These are phyloP conservation scores for Sugiyamaella neomexicana DNA, from an alignment of 1,139 yeast genomes.

Conservation along the genomic window DNA sequence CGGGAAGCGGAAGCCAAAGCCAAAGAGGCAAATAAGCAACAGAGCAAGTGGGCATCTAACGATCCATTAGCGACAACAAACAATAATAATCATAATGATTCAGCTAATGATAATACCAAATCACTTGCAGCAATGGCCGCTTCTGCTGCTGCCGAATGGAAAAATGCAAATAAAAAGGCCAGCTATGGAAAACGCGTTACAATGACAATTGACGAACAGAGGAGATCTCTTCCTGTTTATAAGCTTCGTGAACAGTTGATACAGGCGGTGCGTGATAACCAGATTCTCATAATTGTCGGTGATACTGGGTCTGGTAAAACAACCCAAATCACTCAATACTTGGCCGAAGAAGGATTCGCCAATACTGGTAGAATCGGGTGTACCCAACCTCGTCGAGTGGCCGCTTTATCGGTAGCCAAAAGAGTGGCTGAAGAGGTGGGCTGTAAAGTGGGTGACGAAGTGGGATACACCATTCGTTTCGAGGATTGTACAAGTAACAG, in stretches of 20 bases:
- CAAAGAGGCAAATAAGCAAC: conserved; percentile 38
- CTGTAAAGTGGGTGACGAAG: conserved; percentile 69
- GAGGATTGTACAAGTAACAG: conserved; percentile 65
- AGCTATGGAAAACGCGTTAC: conserved; percentile 33
- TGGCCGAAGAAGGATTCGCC: conserved; percentile 73
- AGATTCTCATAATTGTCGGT: conserved; percentile 81
- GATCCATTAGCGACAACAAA: conserved; percentile 33
- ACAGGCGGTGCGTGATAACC: conserved; percentile 61
- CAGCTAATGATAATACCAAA: neutral
- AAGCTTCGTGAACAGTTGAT: conserved; percentile 59
- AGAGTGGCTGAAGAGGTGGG: conserved; percentile 85
- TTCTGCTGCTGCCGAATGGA: conserved; percentile 30
- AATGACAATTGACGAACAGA: conserved; percentile 60
- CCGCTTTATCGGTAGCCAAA: conserved; percentile 89
- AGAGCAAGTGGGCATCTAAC: conserved; percentile 36
- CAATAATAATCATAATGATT: neutral
- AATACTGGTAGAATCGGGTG: conserved; percentile 65
- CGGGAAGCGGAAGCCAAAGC: conserved; percentile 49
- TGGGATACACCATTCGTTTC: conserved; percentile 85
- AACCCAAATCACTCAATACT: conserved; percentile 84
- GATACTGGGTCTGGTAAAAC: conserved; percentile 99
- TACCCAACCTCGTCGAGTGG: conserved; percentile 95
- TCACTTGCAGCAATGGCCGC: conserved; percentile 17
- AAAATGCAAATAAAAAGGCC: conserved; percentile 19
- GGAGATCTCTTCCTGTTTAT: conserved; percentile 73